Conservation (phyloP, 2,329 filamentous ascomycete species). For the Penicillium polonicum region DNA sequence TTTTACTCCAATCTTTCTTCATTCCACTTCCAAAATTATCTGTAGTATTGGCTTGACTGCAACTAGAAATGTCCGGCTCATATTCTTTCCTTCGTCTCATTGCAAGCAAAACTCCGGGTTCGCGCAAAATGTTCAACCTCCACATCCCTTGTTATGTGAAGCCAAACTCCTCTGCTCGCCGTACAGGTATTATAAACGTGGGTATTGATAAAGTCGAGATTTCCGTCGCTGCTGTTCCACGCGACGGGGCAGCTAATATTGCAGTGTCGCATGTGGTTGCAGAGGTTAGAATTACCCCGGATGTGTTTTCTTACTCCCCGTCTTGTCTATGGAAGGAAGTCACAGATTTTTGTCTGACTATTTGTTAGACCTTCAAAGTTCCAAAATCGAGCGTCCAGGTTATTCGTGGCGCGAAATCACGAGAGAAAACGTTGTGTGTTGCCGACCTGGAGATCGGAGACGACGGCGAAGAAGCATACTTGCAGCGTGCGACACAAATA, state of each 20-base stretch:
- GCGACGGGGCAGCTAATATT: slow-evolving; percentile 68
- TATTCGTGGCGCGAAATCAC: slow-evolving; percentile 61
- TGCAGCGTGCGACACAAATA: slow-evolving; percentile 22
- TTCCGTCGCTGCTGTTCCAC: slow-evolving; percentile 64
- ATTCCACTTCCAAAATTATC: not conserved
- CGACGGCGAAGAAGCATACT: slow-evolving; percentile 33
- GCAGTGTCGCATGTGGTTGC: slow-evolving; percentile 64
- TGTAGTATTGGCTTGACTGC: not conserved
- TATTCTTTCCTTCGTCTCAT: slow-evolving; percentile 15
- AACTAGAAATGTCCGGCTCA: slow-evolving; percentile 9
- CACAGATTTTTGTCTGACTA: not conserved
- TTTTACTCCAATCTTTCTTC: not conserved
- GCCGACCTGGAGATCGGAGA: slow-evolving; percentile 28
- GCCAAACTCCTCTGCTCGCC: slow-evolving; percentile 60
- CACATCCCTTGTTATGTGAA: slow-evolving; percentile 67
- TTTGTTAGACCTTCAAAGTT: slow-evolving; percentile 53
- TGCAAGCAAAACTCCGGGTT: slow-evolving; percentile 3
- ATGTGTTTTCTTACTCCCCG: not conserved
- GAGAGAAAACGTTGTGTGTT: slow-evolving; percentile 59
- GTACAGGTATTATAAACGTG: slow-evolving; percentile 61
- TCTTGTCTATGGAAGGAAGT: not conserved
- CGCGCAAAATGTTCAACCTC: slow-evolving; percentile 41
- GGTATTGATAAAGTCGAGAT: slow-evolving; percentile 60
- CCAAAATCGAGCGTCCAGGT: slow-evolving; percentile 65
- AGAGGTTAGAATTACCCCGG: slow-evolving; percentile 44